Percentiles rank a stretch among this genome's conserved stretches.
Conservation (phyloP, 2,329 filamentous ascomycete genomes). For the Microcyclospora pomicola region DNA sequence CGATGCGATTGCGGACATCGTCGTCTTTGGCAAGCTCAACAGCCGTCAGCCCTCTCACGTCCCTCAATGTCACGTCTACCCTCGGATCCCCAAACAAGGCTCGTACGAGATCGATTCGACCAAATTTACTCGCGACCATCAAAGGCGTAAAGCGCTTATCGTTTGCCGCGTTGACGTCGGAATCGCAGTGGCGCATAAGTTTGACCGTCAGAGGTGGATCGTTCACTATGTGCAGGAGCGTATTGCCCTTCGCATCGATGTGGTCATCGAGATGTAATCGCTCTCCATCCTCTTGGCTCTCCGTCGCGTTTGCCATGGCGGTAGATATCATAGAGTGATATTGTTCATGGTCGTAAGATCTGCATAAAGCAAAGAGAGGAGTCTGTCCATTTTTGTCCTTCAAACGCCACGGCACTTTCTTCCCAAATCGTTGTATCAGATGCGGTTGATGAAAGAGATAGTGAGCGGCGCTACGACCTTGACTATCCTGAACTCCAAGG, state of each 20-base stretch:
- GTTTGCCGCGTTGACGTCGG: constrained; percentile 91
- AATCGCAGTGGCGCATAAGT: constrained; percentile 72
- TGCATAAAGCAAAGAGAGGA: constrained; percentile 86
- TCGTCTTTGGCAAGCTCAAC: constrained; percentile 97
- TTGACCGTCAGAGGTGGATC: constrained; percentile 62
- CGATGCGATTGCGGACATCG: constrained; percentile 89
- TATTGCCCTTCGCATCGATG: constrained; percentile 85
- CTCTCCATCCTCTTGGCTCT: constrained; percentile 60
- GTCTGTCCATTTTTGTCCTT: constrained; percentile 95
- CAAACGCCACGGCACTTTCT: constrained; percentile 71
- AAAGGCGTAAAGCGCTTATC: constrained; percentile 89
- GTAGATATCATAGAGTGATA: constrained; percentile 80
- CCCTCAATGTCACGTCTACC: constrained; percentile 72
- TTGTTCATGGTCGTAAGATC: constrained; percentile 83
- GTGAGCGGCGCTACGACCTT: constrained; percentile 83
- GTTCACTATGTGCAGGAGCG: constrained; percentile 86
- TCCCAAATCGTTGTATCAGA: constrained; percentile 63
- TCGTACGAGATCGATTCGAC: constrained; percentile 82
- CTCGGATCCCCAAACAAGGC: constrained; percentile 75
- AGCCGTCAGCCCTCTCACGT: constrained; percentile 77
- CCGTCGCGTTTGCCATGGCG: constrained; percentile 60
- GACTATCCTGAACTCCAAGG: constrained; percentile 60
- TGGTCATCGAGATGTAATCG: constrained; percentile 87
- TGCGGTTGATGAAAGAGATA: constrained; percentile 86
- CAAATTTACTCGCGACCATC: constrained; percentile 98